These are phyloP conservation scores for Wilhelminamyces savonicus DNA, from an alignment of 805 yeast genomes.

Conservation along the genomic window DNA sequence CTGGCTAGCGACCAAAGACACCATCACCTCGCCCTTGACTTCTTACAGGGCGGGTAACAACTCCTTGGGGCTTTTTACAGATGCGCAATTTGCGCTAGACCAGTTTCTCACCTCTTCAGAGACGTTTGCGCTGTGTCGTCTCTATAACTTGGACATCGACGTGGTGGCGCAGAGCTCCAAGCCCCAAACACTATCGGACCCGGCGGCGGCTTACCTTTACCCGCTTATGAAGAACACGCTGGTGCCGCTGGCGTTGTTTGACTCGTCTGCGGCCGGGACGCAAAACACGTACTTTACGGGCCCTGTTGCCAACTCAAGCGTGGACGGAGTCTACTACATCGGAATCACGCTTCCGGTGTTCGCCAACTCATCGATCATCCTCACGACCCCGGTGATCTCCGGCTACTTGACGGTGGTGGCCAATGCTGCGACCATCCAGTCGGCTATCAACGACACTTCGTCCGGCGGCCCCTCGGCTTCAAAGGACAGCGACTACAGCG, in stretches of 20 bases:
- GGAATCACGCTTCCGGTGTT: constrained; percentile 76
- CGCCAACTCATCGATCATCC: constrained; percentile 62
- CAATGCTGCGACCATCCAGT: constrained; percentile 25
- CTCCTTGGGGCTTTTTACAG: constrained; percentile 37
- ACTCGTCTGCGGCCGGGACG: no score
- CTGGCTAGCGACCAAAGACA: constrained; percentile 56
- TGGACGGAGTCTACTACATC: constrained; percentile 42
- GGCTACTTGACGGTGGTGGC: constrained; percentile 64
- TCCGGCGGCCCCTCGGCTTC: constrained; percentile 3
- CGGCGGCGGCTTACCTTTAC: constrained; percentile 32
- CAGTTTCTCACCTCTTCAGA: constrained; percentile 62
- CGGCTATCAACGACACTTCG: constrained; percentile 18
- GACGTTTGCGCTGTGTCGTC: constrained; percentile 53
- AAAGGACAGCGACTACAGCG: constrained; percentile 18
- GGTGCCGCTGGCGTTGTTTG: constrained; percentile 36
- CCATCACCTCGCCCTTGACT: constrained; percentile 54
- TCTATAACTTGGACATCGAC: constrained; percentile 57
- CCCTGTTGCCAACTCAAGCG: constrained; percentile 44
- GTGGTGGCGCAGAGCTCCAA: constrained; percentile 37
- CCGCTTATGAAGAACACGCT: constrained; percentile 44
- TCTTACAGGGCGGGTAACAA: constrained; percentile 69
- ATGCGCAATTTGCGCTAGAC: constrained; percentile 41
- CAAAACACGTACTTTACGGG: constrained; percentile 44
- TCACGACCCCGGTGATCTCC: constrained; percentile 47
- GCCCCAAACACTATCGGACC: constrained; percentile 18